Conservation (phyloP, 306 rosid species). For the Dalbergia oliveri region DNA sequence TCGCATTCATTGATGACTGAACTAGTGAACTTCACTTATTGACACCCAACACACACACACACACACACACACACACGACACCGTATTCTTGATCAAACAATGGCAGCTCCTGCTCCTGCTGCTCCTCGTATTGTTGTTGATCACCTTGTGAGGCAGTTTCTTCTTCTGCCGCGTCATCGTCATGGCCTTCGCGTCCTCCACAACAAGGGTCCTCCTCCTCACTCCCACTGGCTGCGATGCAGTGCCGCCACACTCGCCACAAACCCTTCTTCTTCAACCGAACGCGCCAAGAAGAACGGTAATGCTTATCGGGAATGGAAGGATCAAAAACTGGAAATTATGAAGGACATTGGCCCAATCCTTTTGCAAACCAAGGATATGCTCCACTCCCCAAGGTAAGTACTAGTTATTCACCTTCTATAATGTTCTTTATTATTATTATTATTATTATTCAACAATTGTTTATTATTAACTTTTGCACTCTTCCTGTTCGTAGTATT, state of each 20-base stretch:
- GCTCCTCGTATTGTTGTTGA: too few relatives aligned
- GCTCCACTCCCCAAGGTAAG: slow-evolving; percentile 65
- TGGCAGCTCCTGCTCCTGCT: too few relatives aligned
- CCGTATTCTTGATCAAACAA: too few relatives aligned
- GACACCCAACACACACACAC: too few relatives aligned
- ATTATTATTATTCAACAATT: too few relatives aligned
- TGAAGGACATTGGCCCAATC: slow-evolving; percentile 65
- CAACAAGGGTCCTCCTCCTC: neutral
- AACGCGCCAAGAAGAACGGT: too few relatives aligned
- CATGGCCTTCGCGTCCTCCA: neutral
- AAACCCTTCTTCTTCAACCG: neutral
- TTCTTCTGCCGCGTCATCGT: neutral
- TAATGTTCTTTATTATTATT: too few relatives aligned
- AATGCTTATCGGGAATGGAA: slow-evolving; percentile 47
- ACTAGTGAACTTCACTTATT: too few relatives aligned
- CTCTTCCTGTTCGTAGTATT: neutral
- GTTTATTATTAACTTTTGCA: neutral
- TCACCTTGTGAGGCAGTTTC: too few relatives aligned
- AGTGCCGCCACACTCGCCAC: neutral
- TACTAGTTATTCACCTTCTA: neutral
- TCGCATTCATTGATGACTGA: too few relatives aligned
- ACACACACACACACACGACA: too few relatives aligned
- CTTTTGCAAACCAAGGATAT: slow-evolving; percentile 60
- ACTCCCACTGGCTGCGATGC: neutral
- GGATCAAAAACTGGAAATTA: slow-evolving; percentile 62